Base-by-base conservation (phyloP, 768 basidiomycete species). In the Suillus subalutaceus region DNA sequence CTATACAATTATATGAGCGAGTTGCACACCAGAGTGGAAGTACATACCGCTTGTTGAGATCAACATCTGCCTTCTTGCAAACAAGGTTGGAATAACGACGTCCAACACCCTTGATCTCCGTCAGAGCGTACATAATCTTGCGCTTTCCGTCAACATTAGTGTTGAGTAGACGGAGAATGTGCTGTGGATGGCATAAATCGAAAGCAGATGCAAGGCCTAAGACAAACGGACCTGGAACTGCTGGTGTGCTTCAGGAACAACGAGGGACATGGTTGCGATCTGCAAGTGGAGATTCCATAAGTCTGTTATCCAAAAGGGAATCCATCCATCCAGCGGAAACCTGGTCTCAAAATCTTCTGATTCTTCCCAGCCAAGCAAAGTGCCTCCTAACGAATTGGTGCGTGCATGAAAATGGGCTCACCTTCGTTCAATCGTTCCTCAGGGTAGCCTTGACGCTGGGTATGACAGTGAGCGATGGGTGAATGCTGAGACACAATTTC, bases 41-140 rank as follows among this genome's bases (percentile, higher is more conserved):
- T 32, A 80, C 91, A 67, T 75, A 99, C 97, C 97, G 93, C 84
- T 99, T 99, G 86, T 88, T 94, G 68, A 99, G 88, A 77, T 99
- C 97, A 50, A 99, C 94, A 83, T 99, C 97, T 68, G 97, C 97
- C 86, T 99, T 99, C 84, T 99, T 99, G 90, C 97, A 99, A 72
- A 99, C 97, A 75, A 99, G 82, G 84, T 99, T 99, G 77, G 97
- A 90, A 83, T 99, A 99, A 63, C 97, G 92, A 70, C 97, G 91
- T 75, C 97, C 97, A 67, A 99, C 97, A 89, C 97, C 97, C 87
- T 99, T 99, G 87, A 99, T 99, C 85, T 99, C 97, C 58, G 97
- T 99, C 85, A 99, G 80, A 74, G 97, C 97, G 80, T 95, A 99
- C 93, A 95, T 98, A 81, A 99, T 92, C 85, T 99, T 99, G 74